phyloP scores from a whole-genome alignment of 345 rosid genomes.

The Durio zibethinus region DNA sequence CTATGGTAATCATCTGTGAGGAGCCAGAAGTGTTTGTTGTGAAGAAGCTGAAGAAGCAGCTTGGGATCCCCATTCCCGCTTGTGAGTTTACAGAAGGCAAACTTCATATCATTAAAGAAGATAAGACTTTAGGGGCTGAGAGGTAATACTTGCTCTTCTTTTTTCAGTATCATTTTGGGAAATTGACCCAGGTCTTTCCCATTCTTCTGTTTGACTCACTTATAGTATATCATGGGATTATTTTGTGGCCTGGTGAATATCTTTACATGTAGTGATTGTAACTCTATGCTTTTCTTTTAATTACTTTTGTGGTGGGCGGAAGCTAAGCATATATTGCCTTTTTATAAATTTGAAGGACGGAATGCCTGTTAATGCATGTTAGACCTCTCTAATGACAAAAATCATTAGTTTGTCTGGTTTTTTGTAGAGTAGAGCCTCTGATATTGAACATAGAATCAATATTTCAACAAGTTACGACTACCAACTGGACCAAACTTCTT shows the following conservation, averaged over 20 bases:
- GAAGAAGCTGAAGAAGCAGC: conserved; percentile 87
- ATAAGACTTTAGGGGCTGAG: conserved; percentile 23
- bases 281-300: neutral
- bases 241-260: neutral
- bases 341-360: neutral
- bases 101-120: conserved; percentile 55
- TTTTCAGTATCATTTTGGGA: neutral
- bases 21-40: conserved; percentile 78
- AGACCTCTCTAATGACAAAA: neutral
- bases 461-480: neutral
- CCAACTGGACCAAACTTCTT: neutral
- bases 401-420: neutral
- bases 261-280: neutral
- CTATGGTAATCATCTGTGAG: conserved; percentile 80
- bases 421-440: neutral
- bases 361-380: neutral
- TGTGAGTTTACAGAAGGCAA: conserved; percentile 89
- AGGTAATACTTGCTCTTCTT: conserved; percentile 1
- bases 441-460: neutral
- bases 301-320: neutral
- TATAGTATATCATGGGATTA: neutral
- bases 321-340: neutral
- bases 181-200: neutral
- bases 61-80: conserved; percentile 51
- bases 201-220: neutral